These are phyloP conservation scores for Mycena vitilis DNA, from an alignment of 768 basidiomycete genomes.

Conservation along the genomic window DNA sequence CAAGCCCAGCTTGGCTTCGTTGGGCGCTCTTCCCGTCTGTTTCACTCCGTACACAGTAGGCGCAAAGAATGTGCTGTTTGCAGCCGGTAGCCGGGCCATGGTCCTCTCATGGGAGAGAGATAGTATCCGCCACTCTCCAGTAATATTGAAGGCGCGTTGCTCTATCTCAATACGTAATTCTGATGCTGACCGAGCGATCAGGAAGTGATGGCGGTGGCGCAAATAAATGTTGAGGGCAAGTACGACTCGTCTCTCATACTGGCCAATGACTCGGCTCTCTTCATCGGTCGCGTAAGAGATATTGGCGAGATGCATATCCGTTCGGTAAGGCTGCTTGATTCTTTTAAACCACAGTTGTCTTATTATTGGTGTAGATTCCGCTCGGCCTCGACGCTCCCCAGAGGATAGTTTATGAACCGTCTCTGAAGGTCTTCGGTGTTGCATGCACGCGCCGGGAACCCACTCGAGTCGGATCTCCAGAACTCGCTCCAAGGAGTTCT, in stretches of 20 bases:
- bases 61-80: slow-evolving; percentile 70
- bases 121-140: slow-evolving; percentile 72
- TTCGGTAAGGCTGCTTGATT: slow-evolving; percentile 59
- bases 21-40: slow-evolving; percentile 76
- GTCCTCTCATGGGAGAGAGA: slow-evolving; percentile 77
- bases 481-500: slow-evolving; percentile 56
- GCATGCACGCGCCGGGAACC: slow-evolving; percentile 69
- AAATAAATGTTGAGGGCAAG: slow-evolving; percentile 55
- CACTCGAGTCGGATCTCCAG: slow-evolving; percentile 61
- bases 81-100: slow-evolving; percentile 75
- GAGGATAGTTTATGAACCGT: slow-evolving; percentile 69
- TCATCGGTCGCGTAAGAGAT: slow-evolving; percentile 74
- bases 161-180: background rate
- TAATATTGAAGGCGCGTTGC: slow-evolving; percentile 71
- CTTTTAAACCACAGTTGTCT: slow-evolving; percentile 26
- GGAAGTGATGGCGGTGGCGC: slow-evolving; percentile 65
- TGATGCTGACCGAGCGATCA: slow-evolving; percentile 33
- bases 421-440: slow-evolving; percentile 71
- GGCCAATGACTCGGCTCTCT: slow-evolving; percentile 62
- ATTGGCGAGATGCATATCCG: slow-evolving; percentile 86
- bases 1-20: slow-evolving; percentile 68
- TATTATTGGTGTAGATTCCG: slow-evolving; percentile 59
- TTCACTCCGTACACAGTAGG: slow-evolving; percentile 68
- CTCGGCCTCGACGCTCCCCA: slow-evolving; percentile 81
- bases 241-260: slow-evolving; percentile 71